Base-by-base conservation (phyloP, 176 grass and related monocot genomes). In the Themeda triandra region DNA sequence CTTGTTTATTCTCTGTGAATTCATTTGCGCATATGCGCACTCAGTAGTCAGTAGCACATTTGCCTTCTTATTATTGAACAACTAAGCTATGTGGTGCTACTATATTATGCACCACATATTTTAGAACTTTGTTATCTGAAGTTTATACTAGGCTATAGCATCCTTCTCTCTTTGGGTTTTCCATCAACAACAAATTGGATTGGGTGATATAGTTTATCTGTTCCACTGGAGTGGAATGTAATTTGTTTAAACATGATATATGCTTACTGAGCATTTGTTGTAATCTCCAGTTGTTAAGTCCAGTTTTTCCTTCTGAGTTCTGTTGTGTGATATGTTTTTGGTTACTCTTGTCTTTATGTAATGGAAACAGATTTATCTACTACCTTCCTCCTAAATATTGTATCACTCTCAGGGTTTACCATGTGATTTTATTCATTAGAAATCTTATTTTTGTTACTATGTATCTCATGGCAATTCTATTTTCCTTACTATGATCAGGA, bases 401-500 rank as follows among this genome's bases (percentile, higher is more conserved):
- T 51, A 40, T 69, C 12, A 36, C 24, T 80, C 33, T 75, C 2
- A 14, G 3, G 21, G 9, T 51, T 33, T 40, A 19, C 9, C 40
- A 30, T 29, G 10, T 19, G 1, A 29, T 29, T 21, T 65, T 21
- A 49, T 69, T 6, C 18, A 54, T 54, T 12, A 53, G 9, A 51
- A 32, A 27, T 36, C 53, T 84, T 80, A 25, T 36, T 6, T 63
- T 59, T 56, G 5, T 48, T 69, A 41, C 29, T 30, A 49, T 75
- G 67, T 58, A 36, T 8, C 42, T 89, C 7, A 71, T 85, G 44
- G 37, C 21, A 68, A 46, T 6, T 63, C 46, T 14, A 85, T 76
- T 73, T 82, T 87, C 62, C 80, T 48, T 58, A 64, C n/a, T 90
- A 42, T 27, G 28, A 53, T 15, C 78, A 97, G 95, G 81, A 92